Evolutionary conservation across 2,329 filamentous ascomycete genomes (phyloP).

Genomic region (Aureobasidium musti): DNA sequence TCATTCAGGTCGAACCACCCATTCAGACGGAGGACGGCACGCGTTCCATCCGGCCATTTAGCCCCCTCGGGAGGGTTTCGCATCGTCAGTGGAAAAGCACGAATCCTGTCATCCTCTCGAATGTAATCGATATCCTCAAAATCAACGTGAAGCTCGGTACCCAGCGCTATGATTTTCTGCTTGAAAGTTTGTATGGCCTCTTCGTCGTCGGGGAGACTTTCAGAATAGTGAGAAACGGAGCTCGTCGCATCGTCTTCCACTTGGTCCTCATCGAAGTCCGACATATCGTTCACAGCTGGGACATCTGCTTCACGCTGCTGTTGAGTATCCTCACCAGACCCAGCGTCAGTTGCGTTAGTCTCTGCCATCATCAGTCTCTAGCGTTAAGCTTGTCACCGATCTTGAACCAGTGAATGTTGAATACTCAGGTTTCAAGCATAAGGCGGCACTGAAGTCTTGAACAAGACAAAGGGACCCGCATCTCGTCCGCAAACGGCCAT

Average conservation of each 20-base stretch:
- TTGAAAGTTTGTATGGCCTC: neutral
- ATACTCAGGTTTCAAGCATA: neutral
- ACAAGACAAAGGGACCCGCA: neutral
- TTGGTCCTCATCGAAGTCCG: neutral
- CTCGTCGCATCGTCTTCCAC: neutral
- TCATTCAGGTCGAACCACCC: neutral
- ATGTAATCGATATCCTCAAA: neutral
- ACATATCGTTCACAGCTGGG: neutral
- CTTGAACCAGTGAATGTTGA: neutral
- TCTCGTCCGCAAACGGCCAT: neutral
- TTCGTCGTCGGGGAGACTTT: neutral
- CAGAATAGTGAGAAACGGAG: neutral
- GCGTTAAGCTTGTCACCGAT: neutral
- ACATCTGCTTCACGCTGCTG: neutral
- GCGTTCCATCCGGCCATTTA: neutral
- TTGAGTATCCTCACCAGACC: neutral
- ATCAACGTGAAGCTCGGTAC: neutral
- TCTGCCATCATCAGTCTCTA: neutral
- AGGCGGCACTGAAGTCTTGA: neutral
- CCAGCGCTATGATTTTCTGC: neutral
- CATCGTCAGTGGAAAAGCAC: neutral
- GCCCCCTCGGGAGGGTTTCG: neutral
- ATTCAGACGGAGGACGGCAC: neutral
- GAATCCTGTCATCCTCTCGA: neutral
- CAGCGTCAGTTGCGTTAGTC: neutral